Evolutionary conservation across 2,329 filamentous ascomycete genomes (phyloP).

Genomic region (Xylariaceae sp.): DNA sequence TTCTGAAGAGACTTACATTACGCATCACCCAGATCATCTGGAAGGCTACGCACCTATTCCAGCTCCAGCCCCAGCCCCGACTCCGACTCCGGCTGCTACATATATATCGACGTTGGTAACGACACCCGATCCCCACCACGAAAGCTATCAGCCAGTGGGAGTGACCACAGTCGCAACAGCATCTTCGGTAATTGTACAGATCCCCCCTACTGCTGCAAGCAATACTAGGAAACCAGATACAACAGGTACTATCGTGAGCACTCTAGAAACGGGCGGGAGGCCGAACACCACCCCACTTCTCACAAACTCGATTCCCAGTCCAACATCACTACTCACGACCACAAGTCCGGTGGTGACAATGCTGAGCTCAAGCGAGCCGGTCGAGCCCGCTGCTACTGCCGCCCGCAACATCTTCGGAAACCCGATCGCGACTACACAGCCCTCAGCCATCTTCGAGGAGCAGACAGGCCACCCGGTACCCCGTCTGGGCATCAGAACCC

Average conservation of each 20-base stretch:
- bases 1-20: too few species aligned
- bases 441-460: conserved; percentile 42
- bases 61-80: too few species aligned
- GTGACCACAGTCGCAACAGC: conserved; percentile 30
- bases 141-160: conserved; percentile 24
- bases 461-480: conserved; percentile 54
- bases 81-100: too few species aligned
- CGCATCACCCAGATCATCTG: too few species aligned
- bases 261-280: conserved; percentile 27
- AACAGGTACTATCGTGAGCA: conserved; percentile 31
- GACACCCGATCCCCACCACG: conserved; percentile 15
- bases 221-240: conserved; percentile 28
- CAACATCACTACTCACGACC: conserved; percentile 31
- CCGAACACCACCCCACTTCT: conserved; percentile 24
- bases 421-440: conserved; percentile 49
- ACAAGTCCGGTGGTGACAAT: conserved; percentile 12
- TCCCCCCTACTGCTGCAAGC: conserved; percentile 29
- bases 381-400: conserved; percentile 20
- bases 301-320: conserved; percentile 32
- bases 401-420: conserved; percentile 48
- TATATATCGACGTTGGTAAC: too few species aligned
- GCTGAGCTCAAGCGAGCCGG: conserved; percentile 19
- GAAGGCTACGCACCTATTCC: conserved; percentile 16
- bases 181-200: conserved; percentile 31
- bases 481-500: conserved; percentile 43